Evolutionary conservation across 2,329 filamentous ascomycete genomes (phyloP).

Genomic region (Colletotrichum tofieldiae): DNA sequence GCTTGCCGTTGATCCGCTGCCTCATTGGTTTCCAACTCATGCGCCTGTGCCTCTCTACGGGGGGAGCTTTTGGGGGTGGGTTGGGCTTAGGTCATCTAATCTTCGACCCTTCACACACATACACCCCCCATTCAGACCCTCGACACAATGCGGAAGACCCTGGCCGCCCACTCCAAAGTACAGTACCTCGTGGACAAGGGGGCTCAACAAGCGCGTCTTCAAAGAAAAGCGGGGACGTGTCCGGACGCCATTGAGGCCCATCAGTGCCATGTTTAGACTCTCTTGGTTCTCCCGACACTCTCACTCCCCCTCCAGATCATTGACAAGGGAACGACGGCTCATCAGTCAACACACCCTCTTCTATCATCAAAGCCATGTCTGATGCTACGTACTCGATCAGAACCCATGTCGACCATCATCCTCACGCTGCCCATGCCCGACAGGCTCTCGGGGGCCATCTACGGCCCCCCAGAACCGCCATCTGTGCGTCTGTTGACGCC

Average conservation of each 20-base stretch:
- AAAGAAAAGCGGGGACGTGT: conserved; percentile 36
- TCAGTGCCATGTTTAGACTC: conserved; percentile 20
- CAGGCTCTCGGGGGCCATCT: not conserved
- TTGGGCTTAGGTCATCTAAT: not conserved
- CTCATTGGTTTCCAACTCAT: conserved; percentile 34
- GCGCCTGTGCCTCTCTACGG: conserved; percentile 16
- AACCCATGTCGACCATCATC: conserved; percentile 7
- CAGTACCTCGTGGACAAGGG: conserved; percentile 17
- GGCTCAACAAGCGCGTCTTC: conserved; percentile 18
- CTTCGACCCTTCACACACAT: not conserved
- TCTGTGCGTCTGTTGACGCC: not conserved
- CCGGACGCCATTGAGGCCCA: conserved; percentile 17
- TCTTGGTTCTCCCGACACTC: not conserved
- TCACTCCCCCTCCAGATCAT: conserved; percentile 17
- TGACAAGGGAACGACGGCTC: conserved; percentile 16
- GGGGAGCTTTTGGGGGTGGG: not conserved
- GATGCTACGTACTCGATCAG: not conserved
- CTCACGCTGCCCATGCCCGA: conserved; percentile 8
- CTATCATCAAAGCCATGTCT: conserved; percentile 1
- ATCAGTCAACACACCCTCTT: conserved; percentile 3
- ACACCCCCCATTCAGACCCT: not conserved
- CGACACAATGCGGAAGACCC: conserved; percentile 2
- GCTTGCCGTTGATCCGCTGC: conserved; percentile 36
- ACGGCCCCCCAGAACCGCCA: not conserved
- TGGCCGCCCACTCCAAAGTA: not conserved